Percentiles rank a stretch among this genome's conserved stretches.
phyloP scores from a whole-genome alignment of 148 eudicot species.

The Vaccinium darrowii region DNA sequence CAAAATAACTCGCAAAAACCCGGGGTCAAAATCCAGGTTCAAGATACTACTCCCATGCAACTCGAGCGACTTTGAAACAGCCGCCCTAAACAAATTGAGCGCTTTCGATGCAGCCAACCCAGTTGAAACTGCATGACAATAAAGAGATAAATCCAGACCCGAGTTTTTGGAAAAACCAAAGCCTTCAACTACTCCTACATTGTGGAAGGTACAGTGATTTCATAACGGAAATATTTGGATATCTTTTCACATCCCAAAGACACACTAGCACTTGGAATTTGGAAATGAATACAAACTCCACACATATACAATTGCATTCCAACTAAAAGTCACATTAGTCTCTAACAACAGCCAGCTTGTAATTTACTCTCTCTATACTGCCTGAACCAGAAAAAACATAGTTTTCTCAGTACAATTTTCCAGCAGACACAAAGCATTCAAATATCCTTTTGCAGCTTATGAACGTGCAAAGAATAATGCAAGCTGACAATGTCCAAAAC shows the following conservation, averaged over 20 bases:
- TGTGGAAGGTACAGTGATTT: constrained; percentile 56
- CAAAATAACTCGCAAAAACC: constrained; percentile 82
- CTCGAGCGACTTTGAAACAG: constrained; percentile 82
- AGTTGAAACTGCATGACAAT: constrained; percentile 61
- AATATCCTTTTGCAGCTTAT: too few species aligned
- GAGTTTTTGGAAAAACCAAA: constrained; percentile 74
- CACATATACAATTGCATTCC: background rate
- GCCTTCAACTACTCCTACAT: constrained; percentile 74
- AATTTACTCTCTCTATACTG: too few species aligned
- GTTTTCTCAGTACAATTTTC: too few species aligned
- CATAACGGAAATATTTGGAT: background rate
- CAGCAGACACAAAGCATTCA: too few species aligned
- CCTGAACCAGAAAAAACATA: too few species aligned
- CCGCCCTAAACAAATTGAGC: constrained; percentile 78
- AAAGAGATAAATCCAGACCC: constrained; percentile 38
- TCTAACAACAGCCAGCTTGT: too few species aligned
- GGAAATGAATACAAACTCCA: background rate
- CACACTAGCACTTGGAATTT: background rate
- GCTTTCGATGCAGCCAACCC: constrained; percentile 89
- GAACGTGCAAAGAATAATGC: too few species aligned
- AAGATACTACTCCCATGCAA: constrained; percentile 72
- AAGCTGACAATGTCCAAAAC: too few species aligned
- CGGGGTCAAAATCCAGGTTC: constrained; percentile 78
- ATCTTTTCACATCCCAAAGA: background rate
- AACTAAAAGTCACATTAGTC: too few species aligned